Percentiles rank a stretch among this genome's conserved stretches.
Conservation (phyloP, 306 rosid species). For the Datisca glomerata region DNA sequence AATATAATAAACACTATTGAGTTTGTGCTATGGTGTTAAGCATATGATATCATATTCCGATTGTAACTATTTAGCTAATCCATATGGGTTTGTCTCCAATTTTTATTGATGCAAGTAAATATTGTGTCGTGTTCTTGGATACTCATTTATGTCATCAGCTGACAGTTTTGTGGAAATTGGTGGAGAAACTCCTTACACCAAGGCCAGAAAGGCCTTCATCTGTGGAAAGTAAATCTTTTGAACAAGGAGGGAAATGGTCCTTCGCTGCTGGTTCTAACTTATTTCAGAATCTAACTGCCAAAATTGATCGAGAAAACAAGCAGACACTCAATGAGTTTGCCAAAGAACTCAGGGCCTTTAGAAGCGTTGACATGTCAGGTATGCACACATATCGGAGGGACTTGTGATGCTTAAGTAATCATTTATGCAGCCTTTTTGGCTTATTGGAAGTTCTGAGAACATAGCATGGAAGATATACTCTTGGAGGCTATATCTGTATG, state of each 20-base stretch:
- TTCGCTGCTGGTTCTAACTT: constrained; percentile 65
- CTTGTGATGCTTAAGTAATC: constrained; percentile 1
- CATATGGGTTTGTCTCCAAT: too few species aligned
- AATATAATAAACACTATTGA: too few species aligned
- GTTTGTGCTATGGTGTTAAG: too few species aligned
- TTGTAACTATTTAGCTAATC: too few species aligned
- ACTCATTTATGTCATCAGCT: constrained; percentile 64
- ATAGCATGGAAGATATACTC: too few species aligned
- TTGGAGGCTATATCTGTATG: too few species aligned
- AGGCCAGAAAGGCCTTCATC: constrained; percentile 36
- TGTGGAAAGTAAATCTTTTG: constrained; percentile 33
- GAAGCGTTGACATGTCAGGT: constrained; percentile 92
- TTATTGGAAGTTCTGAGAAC: too few species aligned
- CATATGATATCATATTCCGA: too few species aligned
- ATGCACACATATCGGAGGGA: constrained; percentile 22
- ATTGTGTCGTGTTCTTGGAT: constrained; percentile 22
- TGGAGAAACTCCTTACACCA: constrained; percentile 60
- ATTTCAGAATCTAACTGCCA: constrained; percentile 55
- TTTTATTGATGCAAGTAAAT: too few species aligned
- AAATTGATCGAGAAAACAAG: constrained; percentile 76
- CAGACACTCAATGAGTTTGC: constrained; percentile 88
- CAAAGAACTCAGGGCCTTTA: constrained; percentile 67
- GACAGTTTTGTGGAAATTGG: constrained; percentile 97
- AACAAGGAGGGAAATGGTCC: constrained; percentile 72
- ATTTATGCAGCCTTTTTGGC: constrained; percentile 10